These are phyloP conservation scores for Eimeria falciformis DNA, from an alignment of 169 alveolate genomes.

Conservation along the genomic window DNA sequence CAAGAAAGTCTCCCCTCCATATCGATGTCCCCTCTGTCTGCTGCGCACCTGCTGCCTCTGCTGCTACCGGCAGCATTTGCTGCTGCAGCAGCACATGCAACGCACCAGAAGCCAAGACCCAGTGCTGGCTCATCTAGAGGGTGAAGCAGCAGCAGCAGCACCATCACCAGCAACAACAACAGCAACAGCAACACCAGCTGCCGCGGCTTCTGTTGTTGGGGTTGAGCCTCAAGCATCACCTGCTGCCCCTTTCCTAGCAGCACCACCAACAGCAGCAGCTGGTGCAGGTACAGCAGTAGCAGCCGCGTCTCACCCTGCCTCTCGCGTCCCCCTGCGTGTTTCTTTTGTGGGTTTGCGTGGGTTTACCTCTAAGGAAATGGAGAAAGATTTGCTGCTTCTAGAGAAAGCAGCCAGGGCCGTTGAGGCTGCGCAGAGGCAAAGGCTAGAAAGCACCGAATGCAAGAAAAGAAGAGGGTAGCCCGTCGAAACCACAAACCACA, in stretches of 20 bases:
- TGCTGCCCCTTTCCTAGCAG: not conserved
- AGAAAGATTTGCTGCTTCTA: not conserved
- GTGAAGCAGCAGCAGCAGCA: conserved; percentile 43
- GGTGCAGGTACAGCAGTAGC: not conserved
- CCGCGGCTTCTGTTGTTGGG: not conserved
- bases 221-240: not conserved
- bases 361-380: not conserved
- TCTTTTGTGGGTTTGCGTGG: not conserved
- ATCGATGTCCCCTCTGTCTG: conserved; percentile 22
- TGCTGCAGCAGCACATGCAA: conserved; percentile 40
- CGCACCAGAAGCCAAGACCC: conserved; percentile 30
- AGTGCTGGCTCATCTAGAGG: conserved; percentile 24
- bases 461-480: not conserved
- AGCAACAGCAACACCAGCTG: conserved; percentile 20
- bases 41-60: conserved; percentile 29
- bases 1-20: not conserved
- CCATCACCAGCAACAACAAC: not conserved
- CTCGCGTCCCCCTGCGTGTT: conserved; percentile 18
- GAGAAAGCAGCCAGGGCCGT: conserved; percentile 20
- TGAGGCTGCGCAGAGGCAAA: conserved; percentile 32
- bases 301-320: not conserved
- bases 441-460: not conserved
- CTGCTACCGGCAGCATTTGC: conserved; percentile 41
- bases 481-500: not conserved
- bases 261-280: not conserved